Base-by-base conservation (phyloP, 192 early-diverging fungal genomes). In the Lobosporangium transversale region DNA sequence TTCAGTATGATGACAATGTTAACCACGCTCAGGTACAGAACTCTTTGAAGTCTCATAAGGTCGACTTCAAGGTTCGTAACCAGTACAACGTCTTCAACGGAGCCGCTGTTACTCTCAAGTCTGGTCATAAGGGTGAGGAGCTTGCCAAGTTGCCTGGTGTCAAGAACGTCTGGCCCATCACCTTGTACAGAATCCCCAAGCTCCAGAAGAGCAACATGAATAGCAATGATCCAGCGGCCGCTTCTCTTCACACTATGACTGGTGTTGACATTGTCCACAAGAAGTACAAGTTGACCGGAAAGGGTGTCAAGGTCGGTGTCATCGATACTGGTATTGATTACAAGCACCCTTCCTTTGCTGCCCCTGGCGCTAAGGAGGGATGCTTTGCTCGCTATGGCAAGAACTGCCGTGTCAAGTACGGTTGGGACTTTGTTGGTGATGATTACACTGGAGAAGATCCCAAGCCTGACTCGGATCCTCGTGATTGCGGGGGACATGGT, bases 321-420 rank as follows among this genome's bases (percentile, higher is more conserved):
- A 85, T 89, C 21, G 88, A 89, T 54, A 85, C 82, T 35, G 88
- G 87, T 76, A 66, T 84, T 60, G 86, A 68, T 56, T 89, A 63
- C 62, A 75, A 24, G 32, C 92, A 93, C 66, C 88, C 89, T 0
- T 85, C 89, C 26, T 84, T 91, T 23, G 89, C 90, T 27, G 81
- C 64, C 37, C 9, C 49, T 24, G 73, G 73, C 26, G 73, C 73
- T 9, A 42, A 12, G 7, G 58, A 33, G 0, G 83, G 64, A 51
- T 89, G 89, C 66, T 92, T 87, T 80, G 87, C 87, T 29, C 87
- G 87, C 54, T 79, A 80, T 10, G 85, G 86, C 20, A 76, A 79
- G 40, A 76, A 69, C 32, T 91, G 89, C 55, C 85, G 80, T 35
- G 71, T 88, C 49, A 71, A 80, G 62, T 79, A 83, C 44, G 89